These are phyloP conservation scores for Pisolithus tinctorius DNA, from an alignment of 768 basidiomycete genomes.

Conservation along the genomic window DNA sequence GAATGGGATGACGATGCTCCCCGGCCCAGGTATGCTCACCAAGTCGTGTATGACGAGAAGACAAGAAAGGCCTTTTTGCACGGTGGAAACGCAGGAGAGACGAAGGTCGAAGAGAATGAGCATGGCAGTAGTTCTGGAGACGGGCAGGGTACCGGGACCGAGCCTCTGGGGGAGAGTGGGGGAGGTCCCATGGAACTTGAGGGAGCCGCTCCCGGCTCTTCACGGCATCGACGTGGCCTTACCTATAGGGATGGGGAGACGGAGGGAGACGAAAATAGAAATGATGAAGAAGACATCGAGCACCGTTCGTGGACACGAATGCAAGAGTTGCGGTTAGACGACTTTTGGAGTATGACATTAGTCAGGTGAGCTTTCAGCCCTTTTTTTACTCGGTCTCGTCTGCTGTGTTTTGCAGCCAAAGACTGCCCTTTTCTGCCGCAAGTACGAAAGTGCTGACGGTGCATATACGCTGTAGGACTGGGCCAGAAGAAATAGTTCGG, in stretches of 20 bases:
- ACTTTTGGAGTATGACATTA: conserved; percentile 73
- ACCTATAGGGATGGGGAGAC: conserved; percentile 6
- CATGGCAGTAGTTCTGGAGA: conserved; percentile 3
- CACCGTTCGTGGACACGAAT: conserved; percentile 3
- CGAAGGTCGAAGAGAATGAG: conserved; percentile 8
- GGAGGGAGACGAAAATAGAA: conserved; percentile 4
- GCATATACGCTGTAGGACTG: conserved; percentile 37
- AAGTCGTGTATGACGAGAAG: conserved; percentile 63
- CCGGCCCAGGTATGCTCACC: conserved; percentile 66
- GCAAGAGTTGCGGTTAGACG: conserved; percentile 52
- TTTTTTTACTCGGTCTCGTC: background rate
- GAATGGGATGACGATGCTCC: conserved; percentile 34
- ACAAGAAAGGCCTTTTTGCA: conserved; percentile 59
- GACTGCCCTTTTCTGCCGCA: background rate
- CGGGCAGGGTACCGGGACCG: background rate
- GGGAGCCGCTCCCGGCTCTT: background rate
- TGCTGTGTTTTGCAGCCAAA: background rate
- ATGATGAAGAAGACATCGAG: background rate
- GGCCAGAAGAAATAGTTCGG: conserved; percentile 55
- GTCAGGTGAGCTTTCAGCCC: conserved; percentile 40
- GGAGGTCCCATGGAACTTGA: conserved; percentile 3
- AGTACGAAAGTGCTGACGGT: background rate
- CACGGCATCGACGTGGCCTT: background rate
- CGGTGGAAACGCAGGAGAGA: conserved; percentile 65
- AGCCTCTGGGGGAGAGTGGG: conserved; percentile 14